These are phyloP conservation scores for Polysphondylium violaceum DNA, from an alignment of 78 protist genomes.

Conservation along the genomic window DNA sequence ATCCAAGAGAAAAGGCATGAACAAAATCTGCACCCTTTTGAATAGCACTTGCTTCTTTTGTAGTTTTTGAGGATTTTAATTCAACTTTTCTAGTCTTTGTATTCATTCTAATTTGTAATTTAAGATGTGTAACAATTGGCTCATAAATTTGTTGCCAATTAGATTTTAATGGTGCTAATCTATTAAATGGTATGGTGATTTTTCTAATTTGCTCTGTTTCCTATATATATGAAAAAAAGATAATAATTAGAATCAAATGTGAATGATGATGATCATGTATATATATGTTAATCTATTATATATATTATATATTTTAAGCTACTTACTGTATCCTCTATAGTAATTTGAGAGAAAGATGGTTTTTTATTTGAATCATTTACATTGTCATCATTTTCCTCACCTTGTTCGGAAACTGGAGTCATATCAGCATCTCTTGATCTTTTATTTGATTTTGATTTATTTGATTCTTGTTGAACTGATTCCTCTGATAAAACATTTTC, in stretches of 20 bases:
- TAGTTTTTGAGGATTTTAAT: constrained; percentile 87
- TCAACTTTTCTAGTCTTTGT: constrained; percentile 88
- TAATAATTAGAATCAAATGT: background rate
- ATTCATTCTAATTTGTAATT: constrained; percentile 96
- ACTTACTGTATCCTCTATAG: constrained; percentile 40
- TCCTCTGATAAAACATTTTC: constrained; percentile 27
- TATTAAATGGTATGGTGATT: constrained; percentile 78
- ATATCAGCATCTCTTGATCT: constrained; percentile 66
- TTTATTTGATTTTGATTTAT: constrained; percentile 16
- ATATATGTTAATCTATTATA: background rate
- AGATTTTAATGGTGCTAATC: constrained; percentile 93
- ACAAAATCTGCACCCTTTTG: constrained; percentile 98
- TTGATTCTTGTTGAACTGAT: constrained; percentile 23
- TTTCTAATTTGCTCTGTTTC: constrained; percentile 69
- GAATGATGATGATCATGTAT: too few relatives aligned
- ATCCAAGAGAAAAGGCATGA: constrained; percentile 96
- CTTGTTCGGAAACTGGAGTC: background rate
- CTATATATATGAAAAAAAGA: background rate
- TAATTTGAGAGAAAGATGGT: constrained; percentile 63
- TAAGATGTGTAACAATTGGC: constrained; percentile 97
- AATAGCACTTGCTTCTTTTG: constrained; percentile 85
- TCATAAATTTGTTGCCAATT: constrained; percentile 95
- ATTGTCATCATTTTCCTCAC: constrained; percentile 5
- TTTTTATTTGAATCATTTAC: constrained; percentile 47
- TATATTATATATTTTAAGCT: background rate